Percentiles rank a stretch among this genome's conserved stretches.
Evolutionary conservation across 305 asterid species (phyloP).

Genomic region (Rubia peregrina): DNA sequence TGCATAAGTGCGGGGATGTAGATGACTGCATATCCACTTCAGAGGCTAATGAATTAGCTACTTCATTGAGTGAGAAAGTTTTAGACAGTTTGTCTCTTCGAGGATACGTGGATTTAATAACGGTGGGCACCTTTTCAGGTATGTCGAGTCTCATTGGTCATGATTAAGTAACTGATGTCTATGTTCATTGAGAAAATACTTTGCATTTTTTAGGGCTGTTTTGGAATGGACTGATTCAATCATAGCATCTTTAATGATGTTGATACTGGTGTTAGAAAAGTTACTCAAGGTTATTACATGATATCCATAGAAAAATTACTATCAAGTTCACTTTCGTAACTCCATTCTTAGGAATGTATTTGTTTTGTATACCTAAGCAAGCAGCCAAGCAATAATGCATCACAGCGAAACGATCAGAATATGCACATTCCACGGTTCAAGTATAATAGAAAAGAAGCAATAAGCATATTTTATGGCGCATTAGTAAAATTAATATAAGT

Average conservation of each 20-base stretch:
- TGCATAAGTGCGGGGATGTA: conserved; percentile 39
- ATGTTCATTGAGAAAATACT: conserved; percentile 6
- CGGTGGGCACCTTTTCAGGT: conserved; percentile 55
- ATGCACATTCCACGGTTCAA: too few relatives aligned
- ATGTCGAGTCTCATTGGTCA: conserved; percentile 13
- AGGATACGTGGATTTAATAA: conserved; percentile 47
- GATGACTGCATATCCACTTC: conserved; percentile 40
- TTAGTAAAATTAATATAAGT: too few relatives aligned
- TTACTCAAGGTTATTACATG: too few relatives aligned
- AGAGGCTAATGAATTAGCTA: conserved; percentile 44
- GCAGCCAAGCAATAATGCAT: too few relatives aligned
- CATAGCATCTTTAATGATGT: conserved; percentile 23
- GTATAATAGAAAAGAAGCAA: too few relatives aligned
- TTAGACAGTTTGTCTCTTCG: conserved; percentile 36
- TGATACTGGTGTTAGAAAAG: too few relatives aligned
- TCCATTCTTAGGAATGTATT: too few relatives aligned
- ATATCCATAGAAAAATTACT: too few relatives aligned
- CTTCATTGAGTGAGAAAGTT: conserved; percentile 26
- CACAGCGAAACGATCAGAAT: too few relatives aligned
- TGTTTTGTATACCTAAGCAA: too few relatives aligned
- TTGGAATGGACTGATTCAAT: conserved; percentile 48
- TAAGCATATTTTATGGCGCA: too few relatives aligned
- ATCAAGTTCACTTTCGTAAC: too few relatives aligned
- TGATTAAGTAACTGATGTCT: conserved; percentile 6
- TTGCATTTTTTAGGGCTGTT: conserved; percentile 35